Conservation (phyloP, 2,329 filamentous ascomycete genomes). For the Lasiodiplodia gonubiensis region DNA sequence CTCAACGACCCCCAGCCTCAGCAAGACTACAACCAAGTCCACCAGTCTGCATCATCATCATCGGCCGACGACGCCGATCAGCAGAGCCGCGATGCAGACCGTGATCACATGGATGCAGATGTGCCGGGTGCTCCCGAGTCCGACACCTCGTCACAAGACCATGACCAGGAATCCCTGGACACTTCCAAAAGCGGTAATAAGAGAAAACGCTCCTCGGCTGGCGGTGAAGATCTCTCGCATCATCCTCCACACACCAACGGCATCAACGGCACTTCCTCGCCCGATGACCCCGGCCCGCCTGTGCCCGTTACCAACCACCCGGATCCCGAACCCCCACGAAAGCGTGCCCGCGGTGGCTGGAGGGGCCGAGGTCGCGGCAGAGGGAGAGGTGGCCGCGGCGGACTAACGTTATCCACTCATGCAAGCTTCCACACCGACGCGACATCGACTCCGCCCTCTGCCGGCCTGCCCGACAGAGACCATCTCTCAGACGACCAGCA, state of each 20-base stretch:
- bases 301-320: neutral
- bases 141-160: conserved; percentile 26
- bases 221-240: neutral
- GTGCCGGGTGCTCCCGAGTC: conserved; percentile 24
- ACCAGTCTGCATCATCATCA: conserved; percentile 1
- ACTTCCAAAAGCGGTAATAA: conserved; percentile 28
- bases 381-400: conserved; percentile 25
- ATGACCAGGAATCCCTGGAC: conserved; percentile 25
- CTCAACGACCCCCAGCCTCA: conserved; percentile 35
- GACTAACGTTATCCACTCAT: conserved; percentile 18
- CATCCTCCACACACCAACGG: conserved; percentile 16
- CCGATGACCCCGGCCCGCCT: conserved; percentile 10
- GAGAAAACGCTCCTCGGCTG: conserved; percentile 21
- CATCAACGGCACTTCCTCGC: conserved; percentile 12
- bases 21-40: neutral
- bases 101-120: conserved; percentile 15
- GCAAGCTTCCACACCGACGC: conserved; percentile 26
- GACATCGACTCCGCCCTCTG: conserved; percentile 38
- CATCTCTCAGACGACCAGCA: conserved; percentile 25
- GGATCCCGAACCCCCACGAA: conserved; percentile 23
- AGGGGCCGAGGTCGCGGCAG: conserved; percentile 19
- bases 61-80: conserved; percentile 25
- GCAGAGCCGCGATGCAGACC: conserved; percentile 10
- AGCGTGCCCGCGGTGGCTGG: conserved; percentile 21
- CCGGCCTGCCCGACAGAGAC: conserved; percentile 44